Evolutionary conservation across 1,139 yeast species (phyloP).

Genomic region (Pichia inconspicua): DNA sequence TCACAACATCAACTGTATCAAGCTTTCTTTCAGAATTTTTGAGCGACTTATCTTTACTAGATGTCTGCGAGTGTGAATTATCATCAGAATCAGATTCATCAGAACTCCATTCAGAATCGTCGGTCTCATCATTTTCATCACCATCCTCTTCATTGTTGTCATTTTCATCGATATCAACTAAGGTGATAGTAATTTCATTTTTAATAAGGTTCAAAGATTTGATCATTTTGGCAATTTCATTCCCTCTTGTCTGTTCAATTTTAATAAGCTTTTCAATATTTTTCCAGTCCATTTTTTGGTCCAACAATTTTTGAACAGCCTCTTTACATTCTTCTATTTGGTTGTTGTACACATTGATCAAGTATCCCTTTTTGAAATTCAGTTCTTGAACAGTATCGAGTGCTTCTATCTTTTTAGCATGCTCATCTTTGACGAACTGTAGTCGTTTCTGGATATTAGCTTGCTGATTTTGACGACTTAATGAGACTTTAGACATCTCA

Average conservation of each 20-base stretch:
- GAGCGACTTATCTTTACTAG: background rate
- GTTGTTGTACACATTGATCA: slow-evolving; percentile 63
- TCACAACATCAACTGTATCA: slow-evolving; percentile 43
- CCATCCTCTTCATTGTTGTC: slow-evolving; percentile 25
- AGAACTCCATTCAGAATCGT: slow-evolving; percentile 26
- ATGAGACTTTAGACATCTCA: slow-evolving; percentile 70
- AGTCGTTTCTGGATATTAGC: slow-evolving; percentile 65
- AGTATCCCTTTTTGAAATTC: slow-evolving; percentile 63
- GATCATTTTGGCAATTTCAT: slow-evolving; percentile 55
- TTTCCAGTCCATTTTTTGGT: slow-evolving; percentile 93
- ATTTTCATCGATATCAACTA: slow-evolving; percentile 43
- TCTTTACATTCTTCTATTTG: slow-evolving; percentile 64
- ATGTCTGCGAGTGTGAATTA: slow-evolving; percentile 26
- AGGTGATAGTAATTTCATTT: slow-evolving; percentile 53
- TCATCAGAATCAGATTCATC: slow-evolving; percentile 31
- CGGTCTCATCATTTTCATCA: slow-evolving; percentile 25
- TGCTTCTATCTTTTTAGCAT: slow-evolving; percentile 61
- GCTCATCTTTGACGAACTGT: slow-evolving; percentile 67
- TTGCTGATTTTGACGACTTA: slow-evolving; percentile 70
- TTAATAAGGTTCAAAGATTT: slow-evolving; percentile 65
- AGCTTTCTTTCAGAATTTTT: slow-evolving; percentile 13
- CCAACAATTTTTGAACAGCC: slow-evolving; percentile 58
- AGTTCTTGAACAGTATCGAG: slow-evolving; percentile 56
- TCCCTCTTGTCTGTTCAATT: slow-evolving; percentile 62
- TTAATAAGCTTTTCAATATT: slow-evolving; percentile 72